Evolutionary conservation across 2,329 filamentous ascomycete species (phyloP), one percentile per base, ranked within the genome.

Genomic region (Fusarium sp.): DNA sequence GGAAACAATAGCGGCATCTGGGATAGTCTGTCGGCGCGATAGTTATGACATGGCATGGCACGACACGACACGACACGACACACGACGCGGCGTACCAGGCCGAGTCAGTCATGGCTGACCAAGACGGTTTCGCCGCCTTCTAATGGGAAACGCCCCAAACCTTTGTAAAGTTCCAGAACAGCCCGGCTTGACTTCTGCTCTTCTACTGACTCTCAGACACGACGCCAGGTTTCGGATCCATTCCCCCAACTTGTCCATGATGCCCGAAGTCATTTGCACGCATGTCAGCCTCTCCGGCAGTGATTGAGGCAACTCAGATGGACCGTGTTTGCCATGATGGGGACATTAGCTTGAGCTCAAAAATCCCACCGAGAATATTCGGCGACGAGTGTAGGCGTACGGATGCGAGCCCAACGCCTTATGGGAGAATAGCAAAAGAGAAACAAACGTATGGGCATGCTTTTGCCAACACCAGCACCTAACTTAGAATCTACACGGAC

Each of bases 111-210:
- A 72, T 44, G 56, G 66, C 66, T 72, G 71, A 64, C 70, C 70
- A 59, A 68, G 67, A 56, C 63, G 56, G 71, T 70, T 73, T 68
- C 60, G 56, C 62, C 62, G 71, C 60, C 45, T 66, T 42, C 65
- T 49, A 47, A 58, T 63, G 49, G 62, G 54, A 55, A 54, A 69
- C 70, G 44, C 59, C 60, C 68, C 64, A 62, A 56, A 58, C 67
- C 45, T 71, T 58, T 51, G 24, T 54, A 48, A 45, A 49, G 72
- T 74, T 74, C 72, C 72, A 74, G 72, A 74, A 74, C 71, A 74
- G 67, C 59, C 71, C 45, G 70, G 59, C 66, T 44, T 55, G 42
- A 49, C 35, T 66, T 57, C 51, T 57, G 38, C 44, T 72, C 48
- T 61, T 48, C 45, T 31, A 62, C 58, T 58, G 38, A 47, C 38